These are phyloP conservation scores for Huiozyma naganishii DNA, from an alignment of 805 yeast species.

Conservation along the genomic window DNA sequence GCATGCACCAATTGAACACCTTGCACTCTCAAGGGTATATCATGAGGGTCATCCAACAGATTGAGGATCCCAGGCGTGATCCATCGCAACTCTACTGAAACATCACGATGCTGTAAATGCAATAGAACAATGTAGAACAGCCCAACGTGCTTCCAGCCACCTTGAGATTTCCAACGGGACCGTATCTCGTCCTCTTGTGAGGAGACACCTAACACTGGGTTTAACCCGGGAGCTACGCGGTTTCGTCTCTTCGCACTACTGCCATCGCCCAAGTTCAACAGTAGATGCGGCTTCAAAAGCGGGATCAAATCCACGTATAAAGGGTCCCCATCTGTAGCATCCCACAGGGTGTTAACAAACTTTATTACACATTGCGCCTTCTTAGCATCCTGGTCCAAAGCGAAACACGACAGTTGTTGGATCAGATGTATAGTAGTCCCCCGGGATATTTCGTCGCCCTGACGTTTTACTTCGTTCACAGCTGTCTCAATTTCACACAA, in stretches of 20 bases:
- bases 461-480: too few relatives aligned
- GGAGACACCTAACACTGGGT: slow-evolving; percentile 10
- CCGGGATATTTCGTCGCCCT: too few relatives aligned
- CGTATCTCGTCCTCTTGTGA: slow-evolving; percentile 14
- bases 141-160: slow-evolving; percentile 19
- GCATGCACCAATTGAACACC: slow-evolving; percentile 17
- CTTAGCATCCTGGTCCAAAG: too few relatives aligned
- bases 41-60: slow-evolving; percentile 22
- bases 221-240: slow-evolving; percentile 5
- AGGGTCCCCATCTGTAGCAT: too few relatives aligned
- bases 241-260: not conserved
- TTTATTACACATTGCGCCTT: too few relatives aligned
- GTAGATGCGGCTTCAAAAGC: too few relatives aligned
- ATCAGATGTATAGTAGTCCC: too few relatives aligned
- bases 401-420: too few relatives aligned
- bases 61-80: slow-evolving; percentile 26
- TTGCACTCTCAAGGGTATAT: slow-evolving; percentile 15
- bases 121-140: slow-evolving; percentile 15
- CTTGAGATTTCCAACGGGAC: slow-evolving; percentile 13
- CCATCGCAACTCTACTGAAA: slow-evolving; percentile 25
- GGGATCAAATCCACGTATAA: too few relatives aligned
- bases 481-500: too few relatives aligned
- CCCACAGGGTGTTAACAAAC: too few relatives aligned
- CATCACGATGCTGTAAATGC: slow-evolving; percentile 9
- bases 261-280: not conserved